A percentile compares a stretch with the other conserved stretches of the same genome.
These are phyloP conservation scores for Candida sakaeoensis DNA, from an alignment of 805 yeast genomes.

Conservation along the genomic window DNA sequence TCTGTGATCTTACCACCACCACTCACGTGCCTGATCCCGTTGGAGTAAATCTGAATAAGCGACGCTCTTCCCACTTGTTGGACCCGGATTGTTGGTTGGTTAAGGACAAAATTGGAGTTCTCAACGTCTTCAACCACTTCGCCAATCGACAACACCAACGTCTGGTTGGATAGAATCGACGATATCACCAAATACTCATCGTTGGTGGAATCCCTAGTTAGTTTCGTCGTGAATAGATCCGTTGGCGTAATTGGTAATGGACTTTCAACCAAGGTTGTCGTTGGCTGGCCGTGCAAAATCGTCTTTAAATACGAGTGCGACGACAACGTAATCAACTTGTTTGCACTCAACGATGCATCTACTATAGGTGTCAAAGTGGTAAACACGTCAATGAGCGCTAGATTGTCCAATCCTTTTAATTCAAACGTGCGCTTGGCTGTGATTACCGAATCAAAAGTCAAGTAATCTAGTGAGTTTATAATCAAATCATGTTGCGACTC, in stretches of 20 bases:
- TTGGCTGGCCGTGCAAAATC: conserved; percentile 55
- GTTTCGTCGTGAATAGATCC: conserved; percentile 60
- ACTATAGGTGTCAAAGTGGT: conserved; percentile 52
- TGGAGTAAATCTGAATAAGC: conserved; percentile 66
- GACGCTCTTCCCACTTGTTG: conserved; percentile 63
- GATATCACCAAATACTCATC: conserved; percentile 69
- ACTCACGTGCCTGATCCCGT: conserved; percentile 61
- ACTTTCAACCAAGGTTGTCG: conserved; percentile 64
- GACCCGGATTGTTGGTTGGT: conserved; percentile 62
- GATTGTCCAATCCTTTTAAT: conserved; percentile 45
- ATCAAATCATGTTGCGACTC: conserved; percentile 25
- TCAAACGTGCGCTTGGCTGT: conserved; percentile 5
- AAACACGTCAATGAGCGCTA: conserved; percentile 52
- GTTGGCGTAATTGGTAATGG: conserved; percentile 66
- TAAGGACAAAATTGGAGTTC: conserved; percentile 56
- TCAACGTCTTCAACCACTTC: conserved; percentile 75
- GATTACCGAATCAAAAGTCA: conserved; percentile 5
- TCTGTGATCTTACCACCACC: conserved; percentile 41
- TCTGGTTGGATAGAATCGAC: conserved; percentile 51
- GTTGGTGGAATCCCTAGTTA: conserved; percentile 37
- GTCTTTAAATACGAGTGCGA: conserved; percentile 46
- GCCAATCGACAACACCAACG: conserved; percentile 73
- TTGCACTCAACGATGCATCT: conserved; percentile 13
- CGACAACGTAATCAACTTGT: conserved; percentile 24
- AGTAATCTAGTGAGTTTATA: conserved; percentile 9